These are phyloP conservation scores for Boletus barrowsii DNA, from an alignment of 768 basidiomycete genomes.

Conservation along the genomic window DNA sequence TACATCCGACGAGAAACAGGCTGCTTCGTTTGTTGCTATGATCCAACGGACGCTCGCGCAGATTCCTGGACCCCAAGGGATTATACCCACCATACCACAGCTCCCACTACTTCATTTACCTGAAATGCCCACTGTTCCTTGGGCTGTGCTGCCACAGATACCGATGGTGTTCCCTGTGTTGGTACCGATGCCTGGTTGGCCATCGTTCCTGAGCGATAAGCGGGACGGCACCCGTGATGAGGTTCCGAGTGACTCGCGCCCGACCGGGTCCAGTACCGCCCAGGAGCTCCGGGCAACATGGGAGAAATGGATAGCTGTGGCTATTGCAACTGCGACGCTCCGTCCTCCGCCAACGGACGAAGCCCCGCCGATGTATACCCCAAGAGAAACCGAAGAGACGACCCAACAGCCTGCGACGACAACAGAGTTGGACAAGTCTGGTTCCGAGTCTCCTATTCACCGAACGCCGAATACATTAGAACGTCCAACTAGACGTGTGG, in stretches of 20 bases:
- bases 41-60: slow-evolving; percentile 71
- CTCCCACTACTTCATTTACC: slow-evolving; percentile 56
- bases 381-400: slow-evolving; percentile 40
- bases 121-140: slow-evolving; percentile 61
- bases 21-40: slow-evolving; percentile 60
- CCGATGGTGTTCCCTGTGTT: slow-evolving; percentile 79
- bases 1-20: slow-evolving; percentile 34
- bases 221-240: slow-evolving; percentile 33
- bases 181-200: slow-evolving; percentile 65
- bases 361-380: slow-evolving; percentile 74
- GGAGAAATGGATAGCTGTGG: slow-evolving; percentile 73
- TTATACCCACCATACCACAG: slow-evolving; percentile 53
- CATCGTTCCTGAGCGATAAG: slow-evolving; percentile 56
- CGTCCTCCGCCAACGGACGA: slow-evolving; percentile 44
- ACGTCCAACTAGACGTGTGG: slow-evolving; percentile 40
- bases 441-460: slow-evolving; percentile 11
- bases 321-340: slow-evolving; percentile 45
- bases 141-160: slow-evolving; percentile 62
- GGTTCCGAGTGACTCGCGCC: slow-evolving; percentile 29
- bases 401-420: neutral
- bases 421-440: slow-evolving; percentile 1
- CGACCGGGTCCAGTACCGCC: slow-evolving; percentile 43
- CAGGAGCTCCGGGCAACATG: slow-evolving; percentile 68
- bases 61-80: slow-evolving; percentile 53
- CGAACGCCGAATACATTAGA: slow-evolving; percentile 31